A percentile compares a stretch with the other conserved stretches of the same genome.
Evolutionary conservation across 441 rosid species (phyloP).

Genomic region (Erodium texanum): DNA sequence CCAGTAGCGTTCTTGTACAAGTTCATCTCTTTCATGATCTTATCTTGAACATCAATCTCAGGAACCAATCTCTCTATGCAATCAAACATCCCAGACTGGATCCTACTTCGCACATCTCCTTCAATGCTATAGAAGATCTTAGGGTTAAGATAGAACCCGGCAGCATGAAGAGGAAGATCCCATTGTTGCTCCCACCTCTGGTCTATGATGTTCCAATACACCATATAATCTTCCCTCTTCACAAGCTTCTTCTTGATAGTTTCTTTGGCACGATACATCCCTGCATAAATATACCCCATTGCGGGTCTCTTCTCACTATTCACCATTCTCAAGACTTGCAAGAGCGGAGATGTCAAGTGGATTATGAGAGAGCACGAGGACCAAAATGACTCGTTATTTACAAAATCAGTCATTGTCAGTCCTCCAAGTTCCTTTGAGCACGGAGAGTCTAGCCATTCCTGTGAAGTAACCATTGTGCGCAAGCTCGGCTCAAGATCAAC

Average conservation of each 20-base stretch:
- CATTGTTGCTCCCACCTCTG: slow-evolving; percentile 63
- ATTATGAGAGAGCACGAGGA: slow-evolving; percentile 43
- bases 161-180: slow-evolving; percentile 69
- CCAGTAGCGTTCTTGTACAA: slow-evolving; percentile 70
- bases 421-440: slow-evolving; percentile 68
- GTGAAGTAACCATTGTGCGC: slow-evolving; percentile 75
- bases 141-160: slow-evolving; percentile 90
- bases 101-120: slow-evolving; percentile 58
- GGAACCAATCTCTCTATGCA: slow-evolving; percentile 80
- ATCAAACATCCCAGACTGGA: slow-evolving; percentile 61
- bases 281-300: slow-evolving; percentile 83
- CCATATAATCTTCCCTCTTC: slow-evolving; percentile 56
- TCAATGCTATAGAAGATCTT: slow-evolving; percentile 67
- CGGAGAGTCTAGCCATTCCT: slow-evolving; percentile 70
- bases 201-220: slow-evolving; percentile 77
- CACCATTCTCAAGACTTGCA: slow-evolving; percentile 49
- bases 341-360: slow-evolving; percentile 53
- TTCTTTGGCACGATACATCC: slow-evolving; percentile 71
- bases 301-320: slow-evolving; percentile 63
- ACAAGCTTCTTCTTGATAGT: slow-evolving; percentile 63
- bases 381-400: slow-evolving; percentile 67
- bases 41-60: slow-evolving; percentile 58
- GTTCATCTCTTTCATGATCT: slow-evolving; percentile 56
- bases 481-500: slow-evolving; percentile 50
- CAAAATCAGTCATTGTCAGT: slow-evolving; percentile 48